Percentiles rank a stretch among this genome's conserved stretches.
Evolutionary conservation across 257 asterid genomes (phyloP).

Genomic region (Nicotiana attenuata): DNA sequence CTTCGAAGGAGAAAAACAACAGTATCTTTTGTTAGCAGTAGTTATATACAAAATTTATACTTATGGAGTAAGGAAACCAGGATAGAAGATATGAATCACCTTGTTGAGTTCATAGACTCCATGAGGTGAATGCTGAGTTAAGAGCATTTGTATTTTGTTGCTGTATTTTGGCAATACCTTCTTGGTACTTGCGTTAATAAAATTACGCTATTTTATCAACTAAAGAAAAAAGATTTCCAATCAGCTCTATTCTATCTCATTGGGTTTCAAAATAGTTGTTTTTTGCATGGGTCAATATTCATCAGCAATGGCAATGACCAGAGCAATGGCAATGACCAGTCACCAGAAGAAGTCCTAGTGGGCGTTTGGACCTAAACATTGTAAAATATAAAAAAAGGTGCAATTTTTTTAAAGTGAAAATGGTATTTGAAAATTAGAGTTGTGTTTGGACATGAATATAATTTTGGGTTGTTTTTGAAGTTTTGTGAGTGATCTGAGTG

Average conservation of each 20-base stretch:
- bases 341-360: too few species aligned
- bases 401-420: too few species aligned
- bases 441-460: too few species aligned
- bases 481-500: too few species aligned
- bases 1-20: too few species aligned
- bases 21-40: not conserved
- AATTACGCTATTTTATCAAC: not conserved
- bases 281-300: not conserved
- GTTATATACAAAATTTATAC: not conserved
- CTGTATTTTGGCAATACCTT: not conserved
- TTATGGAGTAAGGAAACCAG: constrained; percentile 1
- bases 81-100: not conserved
- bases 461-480: too few species aligned
- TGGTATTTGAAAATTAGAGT: too few species aligned
- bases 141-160: not conserved
- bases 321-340: not conserved
- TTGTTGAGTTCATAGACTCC: not conserved
- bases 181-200: not conserved
- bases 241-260: not conserved
- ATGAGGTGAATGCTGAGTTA: not conserved
- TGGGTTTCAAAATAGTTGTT: not conserved
- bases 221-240: not conserved
- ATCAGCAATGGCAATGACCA: not conserved
- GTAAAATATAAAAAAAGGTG: too few species aligned
- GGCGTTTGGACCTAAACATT: too few species aligned